Base-by-base conservation (phyloP, 768 basidiomycete species). In the Trametes cingulata region DNA sequence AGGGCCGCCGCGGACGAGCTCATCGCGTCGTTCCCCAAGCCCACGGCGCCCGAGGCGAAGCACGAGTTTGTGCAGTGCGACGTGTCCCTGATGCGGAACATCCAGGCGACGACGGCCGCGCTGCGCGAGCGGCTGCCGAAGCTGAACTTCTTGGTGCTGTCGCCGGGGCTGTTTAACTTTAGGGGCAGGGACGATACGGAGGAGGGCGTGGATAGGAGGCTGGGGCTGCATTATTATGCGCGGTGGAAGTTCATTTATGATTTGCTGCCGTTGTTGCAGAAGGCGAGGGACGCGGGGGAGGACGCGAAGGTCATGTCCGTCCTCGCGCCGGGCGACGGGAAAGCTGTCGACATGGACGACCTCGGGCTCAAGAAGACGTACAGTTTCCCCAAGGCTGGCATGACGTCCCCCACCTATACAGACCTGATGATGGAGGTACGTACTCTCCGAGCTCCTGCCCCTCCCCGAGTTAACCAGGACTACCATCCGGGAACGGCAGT, bases 31-130 rank as follows among this genome's bases (percentile, higher is more conserved):
- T 66, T 84, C 46, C 79, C 80, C 29, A 72, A 72, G 60, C 71
- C 73, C 19, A 54, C 56, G 22, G 15, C 51, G 60, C 46, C 60
- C 60, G 33, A 65, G 46, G 41, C 67, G 42, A 36, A 60, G 68
- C 68, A 78, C 69, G 79, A 82, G 61, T 84, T 84, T 66, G 73
- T 84, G n/a, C 67, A 76, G 59, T 82, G 82, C 73, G 84, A 85
- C 46, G 78, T 74, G 6, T 74, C 77, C n/a, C 68, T 79, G 35
- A 82, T 86, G 77, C 74, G 75, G 69, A 82, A 83, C 62, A 77
- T 84, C 2, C 73, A 76, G 39, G 60, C 65, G n/a, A 68, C 72
- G n/a, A 66, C 75, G 9, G 56, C 64, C 4, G 69, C 71, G 22
- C 69, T 81, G 27, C 57, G 60, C 8, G 37, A 55, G 7, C 68